A percentile compares a stretch with the other conserved stretches of the same genome.
These are phyloP conservation scores for Penicillium italicum DNA, from an alignment of 2,329 filamentous ascomycete species.

Conservation along the genomic window DNA sequence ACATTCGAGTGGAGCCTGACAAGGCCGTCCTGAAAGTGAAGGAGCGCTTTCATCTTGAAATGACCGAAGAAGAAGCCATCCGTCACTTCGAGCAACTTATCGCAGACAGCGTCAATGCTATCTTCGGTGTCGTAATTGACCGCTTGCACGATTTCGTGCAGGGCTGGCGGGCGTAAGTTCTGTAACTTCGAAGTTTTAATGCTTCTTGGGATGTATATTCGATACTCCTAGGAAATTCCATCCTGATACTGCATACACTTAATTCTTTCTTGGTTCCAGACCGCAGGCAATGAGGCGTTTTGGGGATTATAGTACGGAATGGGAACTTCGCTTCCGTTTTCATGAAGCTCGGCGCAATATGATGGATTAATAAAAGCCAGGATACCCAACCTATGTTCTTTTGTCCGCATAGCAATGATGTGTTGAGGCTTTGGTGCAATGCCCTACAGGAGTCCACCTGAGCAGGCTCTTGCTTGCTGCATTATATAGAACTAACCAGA, in stretches of 20 bases:
- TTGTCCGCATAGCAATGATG: background rate
- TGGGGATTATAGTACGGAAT: background rate
- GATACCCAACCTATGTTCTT: constrained; percentile 11
- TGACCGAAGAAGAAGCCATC: constrained; percentile 89
- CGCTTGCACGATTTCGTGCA: constrained; percentile 91
- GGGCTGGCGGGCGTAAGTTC: constrained; percentile 67
- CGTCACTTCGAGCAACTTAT: constrained; percentile 84
- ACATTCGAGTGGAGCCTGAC: constrained; percentile 87
- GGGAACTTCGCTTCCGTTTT: background rate
- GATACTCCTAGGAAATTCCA: background rate
- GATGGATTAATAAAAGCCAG: constrained; percentile 8
- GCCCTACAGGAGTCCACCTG: too few relatives aligned
- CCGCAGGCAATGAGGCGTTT: background rate
- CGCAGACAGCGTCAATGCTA: constrained; percentile 81
- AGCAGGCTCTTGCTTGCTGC: background rate
- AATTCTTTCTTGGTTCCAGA: background rate
- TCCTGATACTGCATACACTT: background rate
- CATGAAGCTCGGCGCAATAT: background rate
- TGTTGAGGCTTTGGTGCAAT: background rate
- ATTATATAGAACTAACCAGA: background rate
- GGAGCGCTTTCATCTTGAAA: constrained; percentile 87
- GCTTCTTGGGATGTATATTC: too few relatives aligned
- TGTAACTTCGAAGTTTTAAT: background rate
- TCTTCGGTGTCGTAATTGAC: constrained; percentile 93
- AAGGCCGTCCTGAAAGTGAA: constrained; percentile 93